A percentile compares a stretch with the other conserved stretches of the same genome.
Conservation (phyloP, 345 rosid species). For the Brassica napus region DNA sequence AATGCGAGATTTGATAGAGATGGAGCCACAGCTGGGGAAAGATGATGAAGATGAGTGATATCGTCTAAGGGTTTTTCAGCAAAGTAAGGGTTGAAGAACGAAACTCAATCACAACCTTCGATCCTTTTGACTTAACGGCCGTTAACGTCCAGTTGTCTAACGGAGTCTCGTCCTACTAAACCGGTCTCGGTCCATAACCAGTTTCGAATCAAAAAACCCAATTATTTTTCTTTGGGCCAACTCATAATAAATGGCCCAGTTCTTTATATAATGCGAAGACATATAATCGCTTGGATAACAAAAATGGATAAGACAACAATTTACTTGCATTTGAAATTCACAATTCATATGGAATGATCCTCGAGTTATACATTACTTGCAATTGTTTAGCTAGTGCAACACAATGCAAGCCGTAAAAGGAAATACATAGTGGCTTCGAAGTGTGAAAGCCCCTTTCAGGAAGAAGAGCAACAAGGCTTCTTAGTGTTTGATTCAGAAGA, state of each 20-base stretch:
- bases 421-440: slow-evolving; percentile 10
- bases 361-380: slow-evolving; percentile 12
- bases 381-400: slow-evolving; percentile 3
- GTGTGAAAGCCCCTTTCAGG: slow-evolving; percentile 36
- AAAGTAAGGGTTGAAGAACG: background rate
- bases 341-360: slow-evolving; percentile 2
- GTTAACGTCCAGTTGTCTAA: background rate
- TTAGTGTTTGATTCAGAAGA: slow-evolving; percentile 57
- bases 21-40: slow-evolving; percentile 27
- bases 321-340: background rate
- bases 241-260: background rate
- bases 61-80: slow-evolving; percentile 20
- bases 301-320: background rate
- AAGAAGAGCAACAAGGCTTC: slow-evolving; percentile 82
- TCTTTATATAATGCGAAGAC: background rate
- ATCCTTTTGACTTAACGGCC: background rate
- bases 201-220: background rate
- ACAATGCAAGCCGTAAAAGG: slow-evolving; percentile 12
- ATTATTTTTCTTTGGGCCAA: background rate
- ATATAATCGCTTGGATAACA: no score
- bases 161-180: background rate
- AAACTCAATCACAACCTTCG: background rate
- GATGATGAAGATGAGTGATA: background rate
- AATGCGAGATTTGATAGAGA: slow-evolving; percentile 18
- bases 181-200: background rate